These are phyloP conservation scores for Azolla pinnata DNA, from an alignment of 75 land plant species.

Conservation along the genomic window DNA sequence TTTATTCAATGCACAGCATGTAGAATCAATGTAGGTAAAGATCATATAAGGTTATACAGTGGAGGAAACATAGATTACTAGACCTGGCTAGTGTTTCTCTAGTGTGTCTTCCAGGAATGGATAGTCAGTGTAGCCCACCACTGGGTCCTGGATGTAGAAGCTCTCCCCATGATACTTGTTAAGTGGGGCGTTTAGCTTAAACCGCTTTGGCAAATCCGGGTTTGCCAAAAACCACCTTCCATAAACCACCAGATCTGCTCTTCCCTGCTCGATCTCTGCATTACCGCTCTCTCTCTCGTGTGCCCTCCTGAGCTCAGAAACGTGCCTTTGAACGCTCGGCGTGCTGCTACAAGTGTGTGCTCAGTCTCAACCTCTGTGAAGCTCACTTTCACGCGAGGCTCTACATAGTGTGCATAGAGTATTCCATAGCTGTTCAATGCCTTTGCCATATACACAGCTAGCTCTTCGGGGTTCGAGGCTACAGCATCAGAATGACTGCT, in stretches of 20 bases:
- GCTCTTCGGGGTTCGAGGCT: slow-evolving; percentile 14
- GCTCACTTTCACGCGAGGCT: slow-evolving; percentile 25
- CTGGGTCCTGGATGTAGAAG: slow-evolving; percentile 8
- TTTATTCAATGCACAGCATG: too few species aligned
- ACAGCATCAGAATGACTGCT: slow-evolving; percentile 20
- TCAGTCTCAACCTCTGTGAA: too few species aligned
- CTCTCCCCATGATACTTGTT: slow-evolving; percentile 6
- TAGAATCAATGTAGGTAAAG: too few species aligned
- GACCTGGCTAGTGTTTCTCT: too few species aligned
- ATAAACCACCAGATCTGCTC: slow-evolving; percentile 9
- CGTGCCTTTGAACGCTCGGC: not conserved
- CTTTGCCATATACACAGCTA: slow-evolving; percentile 7
- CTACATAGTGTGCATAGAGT: slow-evolving; percentile 11
- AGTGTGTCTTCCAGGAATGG: slow-evolving; percentile 10
- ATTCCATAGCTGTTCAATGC: slow-evolving; percentile 7
- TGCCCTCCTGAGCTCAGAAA: slow-evolving; percentile 8
- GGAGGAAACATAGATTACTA: too few species aligned
- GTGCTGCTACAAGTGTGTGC: not conserved
- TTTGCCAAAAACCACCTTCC: slow-evolving; percentile 10
- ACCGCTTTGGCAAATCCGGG: slow-evolving; percentile 11
- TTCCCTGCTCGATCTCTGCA: not conserved
- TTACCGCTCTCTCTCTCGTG: slow-evolving; percentile 8
- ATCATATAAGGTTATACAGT: too few species aligned
- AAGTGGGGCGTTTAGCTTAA: not conserved
- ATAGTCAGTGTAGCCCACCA: slow-evolving; percentile 15